Conservation (phyloP, 1,139 yeast genomes). For the Protomyces macrosporus region DNA sequence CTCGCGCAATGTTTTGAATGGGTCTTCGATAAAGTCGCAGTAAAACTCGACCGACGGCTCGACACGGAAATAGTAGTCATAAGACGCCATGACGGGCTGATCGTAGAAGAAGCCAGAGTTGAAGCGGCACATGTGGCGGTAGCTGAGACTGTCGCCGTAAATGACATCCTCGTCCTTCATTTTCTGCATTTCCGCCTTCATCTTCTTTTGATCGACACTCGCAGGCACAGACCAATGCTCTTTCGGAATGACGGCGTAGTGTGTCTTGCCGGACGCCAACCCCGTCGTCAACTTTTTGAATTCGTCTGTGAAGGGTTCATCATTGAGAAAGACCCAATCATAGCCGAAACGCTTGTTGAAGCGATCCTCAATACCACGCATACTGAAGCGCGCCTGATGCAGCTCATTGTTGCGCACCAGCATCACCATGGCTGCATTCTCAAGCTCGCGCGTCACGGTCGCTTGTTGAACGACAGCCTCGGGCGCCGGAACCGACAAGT, state of each 20-base stretch:
- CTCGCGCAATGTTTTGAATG: conserved; percentile 73
- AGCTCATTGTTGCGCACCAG: conserved; percentile 68
- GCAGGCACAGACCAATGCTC: conserved; percentile 73
- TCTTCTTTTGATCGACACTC: conserved; percentile 55
- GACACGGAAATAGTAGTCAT: conserved; percentile 89
- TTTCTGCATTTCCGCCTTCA: conserved; percentile 47
- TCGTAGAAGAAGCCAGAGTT: conserved; percentile 87
- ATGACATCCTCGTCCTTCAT: conserved; percentile 49
- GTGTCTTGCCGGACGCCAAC: conserved; percentile 55
- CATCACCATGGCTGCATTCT: conserved; percentile 65
- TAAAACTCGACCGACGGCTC: conserved; percentile 76
- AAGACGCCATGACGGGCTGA: conserved; percentile 64
- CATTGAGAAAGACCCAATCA: conserved; percentile 76
- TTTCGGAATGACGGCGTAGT: conserved; percentile 58
- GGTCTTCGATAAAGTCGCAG: conserved; percentile 78
- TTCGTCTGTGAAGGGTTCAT: conserved; percentile 51
- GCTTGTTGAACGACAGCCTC: neutral
- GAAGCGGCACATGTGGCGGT: conserved; percentile 84
- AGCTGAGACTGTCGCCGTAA: conserved; percentile 62
- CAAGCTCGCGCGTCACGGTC: neutral
- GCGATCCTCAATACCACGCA: conserved; percentile 62
- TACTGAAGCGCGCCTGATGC: conserved; percentile 53
- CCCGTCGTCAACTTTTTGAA: conserved; percentile 46
- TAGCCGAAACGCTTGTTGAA: conserved; percentile 62
- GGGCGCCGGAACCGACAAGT: too few relatives aligned